Percentiles rank a stretch among this genome's conserved stretches.
Evolutionary conservation across 768 basidiomycete genomes (phyloP).

Genomic region (Phallus indusiatus): DNA sequence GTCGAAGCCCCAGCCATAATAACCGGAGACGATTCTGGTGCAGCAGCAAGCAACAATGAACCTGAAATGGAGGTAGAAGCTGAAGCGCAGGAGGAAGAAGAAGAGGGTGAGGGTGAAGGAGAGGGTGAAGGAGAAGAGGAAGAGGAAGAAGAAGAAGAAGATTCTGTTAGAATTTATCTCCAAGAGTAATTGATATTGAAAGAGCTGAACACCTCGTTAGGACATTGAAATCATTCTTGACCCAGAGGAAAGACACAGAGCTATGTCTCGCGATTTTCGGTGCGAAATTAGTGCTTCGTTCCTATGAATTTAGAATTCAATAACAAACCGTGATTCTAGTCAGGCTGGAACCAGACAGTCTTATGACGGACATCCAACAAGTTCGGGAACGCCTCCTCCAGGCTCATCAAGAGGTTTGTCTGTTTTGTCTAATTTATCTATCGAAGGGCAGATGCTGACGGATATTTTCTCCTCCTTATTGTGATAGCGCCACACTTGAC

Average conservation of each 20-base stretch:
- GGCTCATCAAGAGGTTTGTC: constrained; percentile 20
- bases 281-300: constrained; percentile 21
- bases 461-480: constrained; percentile 25
- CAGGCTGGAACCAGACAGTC: constrained; percentile 27
- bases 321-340: not conserved
- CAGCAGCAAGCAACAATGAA: not conserved
- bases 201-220: constrained; percentile 25
- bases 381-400: constrained; percentile 21
- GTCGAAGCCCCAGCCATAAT: not conserved
- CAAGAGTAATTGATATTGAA: not conserved
- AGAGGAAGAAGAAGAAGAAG: not conserved
- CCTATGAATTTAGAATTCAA: not conserved
- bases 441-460: constrained; percentile 4
- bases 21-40: not conserved
- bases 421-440: constrained; percentile 12
- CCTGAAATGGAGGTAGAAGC: not conserved
- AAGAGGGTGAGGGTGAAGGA: not conserved
- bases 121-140: not conserved
- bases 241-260: constrained; percentile 22
- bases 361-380: not conserved
- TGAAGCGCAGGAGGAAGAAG: not conserved
- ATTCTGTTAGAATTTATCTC: not conserved
- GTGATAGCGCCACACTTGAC: constrained; percentile 46
- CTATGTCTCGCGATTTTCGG: constrained; percentile 61
- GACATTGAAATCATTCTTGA: constrained; percentile 93